These are phyloP conservation scores for Chaetomium olivaceum DNA, from an alignment of 2,329 filamentous ascomycete species.

Conservation along the genomic window DNA sequence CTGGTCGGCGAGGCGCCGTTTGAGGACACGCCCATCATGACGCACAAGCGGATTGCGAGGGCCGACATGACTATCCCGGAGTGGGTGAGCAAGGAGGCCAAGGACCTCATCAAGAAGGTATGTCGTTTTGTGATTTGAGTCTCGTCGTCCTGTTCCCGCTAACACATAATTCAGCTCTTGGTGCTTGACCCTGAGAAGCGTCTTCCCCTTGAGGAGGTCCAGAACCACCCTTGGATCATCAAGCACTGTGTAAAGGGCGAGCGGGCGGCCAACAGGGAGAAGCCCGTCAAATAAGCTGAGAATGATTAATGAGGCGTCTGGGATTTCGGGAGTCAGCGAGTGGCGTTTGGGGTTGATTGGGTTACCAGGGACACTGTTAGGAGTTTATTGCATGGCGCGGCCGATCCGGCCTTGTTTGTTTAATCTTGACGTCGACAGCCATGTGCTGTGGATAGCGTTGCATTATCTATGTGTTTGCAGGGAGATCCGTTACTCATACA, in stretches of 20 bases:
- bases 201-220: constrained; percentile 84
- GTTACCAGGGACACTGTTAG: neutral
- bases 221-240: constrained; percentile 91
- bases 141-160: constrained; percentile 13
- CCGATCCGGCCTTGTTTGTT: constrained; percentile 28
- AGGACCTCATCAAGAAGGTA: constrained; percentile 88
- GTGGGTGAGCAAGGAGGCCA: constrained; percentile 87
- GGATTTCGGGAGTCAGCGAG: constrained; percentile 20
- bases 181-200: constrained; percentile 93
- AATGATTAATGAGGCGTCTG: constrained; percentile 18
- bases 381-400: constrained; percentile 32
- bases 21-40: constrained; percentile 94
- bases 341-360: constrained; percentile 21
- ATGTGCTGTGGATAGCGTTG: neutral
- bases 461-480: constrained; percentile 4
- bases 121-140: constrained; percentile 26
- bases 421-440: constrained; percentile 1
- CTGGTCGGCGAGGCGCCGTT: constrained; percentile 95
- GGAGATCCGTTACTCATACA: constrained; percentile 12
- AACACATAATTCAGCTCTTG: constrained; percentile 62
- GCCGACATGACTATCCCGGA: constrained; percentile 91
- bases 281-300: constrained; percentile 33
- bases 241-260: constrained; percentile 83
- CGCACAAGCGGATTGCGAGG: constrained; percentile 81
- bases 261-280: constrained; percentile 53